Evolutionary conservation across 2,329 filamentous ascomycete genomes (phyloP), one percentile per base, ranked within the genome.

Genomic region (Calonectria henricotiae): DNA sequence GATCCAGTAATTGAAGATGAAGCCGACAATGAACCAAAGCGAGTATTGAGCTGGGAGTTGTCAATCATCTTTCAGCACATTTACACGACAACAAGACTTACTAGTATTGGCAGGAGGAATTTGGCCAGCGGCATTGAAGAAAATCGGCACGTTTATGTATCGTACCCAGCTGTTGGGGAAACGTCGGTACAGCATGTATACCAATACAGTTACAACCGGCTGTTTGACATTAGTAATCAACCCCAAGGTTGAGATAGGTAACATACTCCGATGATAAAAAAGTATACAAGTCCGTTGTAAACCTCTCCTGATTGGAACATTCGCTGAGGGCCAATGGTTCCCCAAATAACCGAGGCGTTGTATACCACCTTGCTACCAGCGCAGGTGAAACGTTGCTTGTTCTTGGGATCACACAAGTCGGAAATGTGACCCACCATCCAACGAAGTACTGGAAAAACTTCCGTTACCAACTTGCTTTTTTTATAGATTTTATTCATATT

Each of bases 71-170:
- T 25, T 25, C 4, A 8, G 11, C 3, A 2, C 12, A 9, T 15
- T 6, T 17, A 15, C 7, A 15, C 8, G 1, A 27, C 3, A 27
- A 27, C 30, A 0, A 11, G 4, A 35, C 35, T 30, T 43, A 67
- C 64, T 68, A 1, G 62, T 65, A 12, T 68, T 68, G 11, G 67
- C 67, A 2, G 67, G 67, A 9, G 67, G 67, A 8, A 68, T 68
- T n/a, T 68, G 47, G 6, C 67, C 67, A 9, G 67, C 67, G n/a
- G 67, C 67, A 35, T 68, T 68, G 49, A 68, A 68, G 67, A 68
- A 68, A 43, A 68, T 68, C 4, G 67, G 67, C 9, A 68, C 67
- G 11, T 68, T 68, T 5, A 68, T 61, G 20, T 68, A 68, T 54
- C 67, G 43, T 4, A 68, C 44, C 67, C 67, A 68, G 51, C 43